A percentile compares a stretch with the other conserved stretches of the same genome.
These are phyloP conservation scores for Zygosaccharomyces sapae DNA, from an alignment of 1,139 yeast species.

Conservation along the genomic window DNA sequence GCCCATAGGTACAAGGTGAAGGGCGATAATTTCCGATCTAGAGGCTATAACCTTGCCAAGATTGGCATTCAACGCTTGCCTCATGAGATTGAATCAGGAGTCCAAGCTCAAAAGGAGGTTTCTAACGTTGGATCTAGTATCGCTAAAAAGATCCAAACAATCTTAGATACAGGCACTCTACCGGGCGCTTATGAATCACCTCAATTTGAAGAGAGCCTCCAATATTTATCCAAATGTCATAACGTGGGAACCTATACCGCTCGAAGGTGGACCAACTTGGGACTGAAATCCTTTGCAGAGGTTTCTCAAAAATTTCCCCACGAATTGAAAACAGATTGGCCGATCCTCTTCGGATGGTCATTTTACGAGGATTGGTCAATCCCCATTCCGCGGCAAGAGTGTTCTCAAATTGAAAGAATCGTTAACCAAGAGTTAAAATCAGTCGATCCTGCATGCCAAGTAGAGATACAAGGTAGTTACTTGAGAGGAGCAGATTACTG, in stretches of 20 bases:
- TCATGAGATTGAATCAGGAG: slow-evolving; percentile 38
- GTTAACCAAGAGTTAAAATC: slow-evolving; percentile 36
- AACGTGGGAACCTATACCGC: slow-evolving; percentile 54
- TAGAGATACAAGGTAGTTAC: slow-evolving; percentile 54
- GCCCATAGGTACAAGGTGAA: slow-evolving; percentile 39
- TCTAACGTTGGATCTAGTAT: slow-evolving; percentile 47
- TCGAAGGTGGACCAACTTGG: slow-evolving; percentile 42
- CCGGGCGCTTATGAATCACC: slow-evolving; percentile 38
- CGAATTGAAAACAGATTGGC: slow-evolving; percentile 36
- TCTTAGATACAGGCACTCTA: slow-evolving; percentile 42
- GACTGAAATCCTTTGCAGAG: slow-evolving; percentile 43
- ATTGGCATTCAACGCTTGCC: slow-evolving; percentile 36
- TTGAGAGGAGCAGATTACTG: slow-evolving; percentile 47
- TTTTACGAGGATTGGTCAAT: slow-evolving; percentile 50
- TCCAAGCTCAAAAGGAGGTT: slow-evolving; percentile 41
- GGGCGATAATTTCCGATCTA: slow-evolving; percentile 43
- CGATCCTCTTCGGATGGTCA: slow-evolving; percentile 45
- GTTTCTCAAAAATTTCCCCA: slow-evolving; percentile 33
- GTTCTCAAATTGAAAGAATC: slow-evolving; percentile 40
- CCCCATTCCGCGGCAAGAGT: slow-evolving; percentile 48
- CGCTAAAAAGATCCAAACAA: slow-evolving; percentile 48
- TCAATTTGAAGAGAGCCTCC: slow-evolving; percentile 33
- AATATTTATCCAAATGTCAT: slow-evolving; percentile 44
- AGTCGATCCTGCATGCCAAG: slow-evolving; percentile 41
- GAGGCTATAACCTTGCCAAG: slow-evolving; percentile 48